phyloP scores from a whole-genome alignment of 1,284 basidiomycete genomes.

The Rhizoctonia solani region DNA sequence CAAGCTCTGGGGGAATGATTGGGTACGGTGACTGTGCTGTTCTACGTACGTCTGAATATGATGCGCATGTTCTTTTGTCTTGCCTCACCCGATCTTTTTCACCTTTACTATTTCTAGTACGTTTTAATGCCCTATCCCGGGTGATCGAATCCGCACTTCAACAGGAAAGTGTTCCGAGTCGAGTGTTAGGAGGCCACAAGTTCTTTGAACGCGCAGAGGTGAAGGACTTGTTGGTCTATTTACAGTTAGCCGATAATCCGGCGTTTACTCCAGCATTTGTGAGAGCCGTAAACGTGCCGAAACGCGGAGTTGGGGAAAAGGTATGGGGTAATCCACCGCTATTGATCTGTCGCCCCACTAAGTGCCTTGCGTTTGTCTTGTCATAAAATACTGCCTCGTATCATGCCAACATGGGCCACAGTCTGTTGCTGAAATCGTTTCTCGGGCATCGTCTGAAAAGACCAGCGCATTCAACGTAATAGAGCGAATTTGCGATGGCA shows the following conservation, averaged over 20 bases:
- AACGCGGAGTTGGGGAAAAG: constrained; percentile 81
- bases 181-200: constrained; percentile 79
- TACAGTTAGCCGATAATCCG: constrained; percentile 85
- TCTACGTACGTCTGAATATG: constrained; percentile 58
- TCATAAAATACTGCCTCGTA: not conserved
- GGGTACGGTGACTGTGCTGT: constrained; percentile 79
- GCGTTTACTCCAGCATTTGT: constrained; percentile 74
- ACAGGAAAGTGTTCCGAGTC: constrained; percentile 74
- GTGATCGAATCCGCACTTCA: constrained; percentile 78
- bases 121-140: constrained; percentile 83
- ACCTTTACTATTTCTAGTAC: constrained; percentile 53
- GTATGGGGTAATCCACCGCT: constrained; percentile 48
- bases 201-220: constrained; percentile 89
- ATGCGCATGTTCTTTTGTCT: no score
- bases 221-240: constrained; percentile 86
- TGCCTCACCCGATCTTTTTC: not conserved
- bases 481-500: constrained; percentile 63
- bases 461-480: constrained; percentile 64
- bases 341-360: not conserved
- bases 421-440: constrained; percentile 64
- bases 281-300: constrained; percentile 74
- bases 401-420: constrained; percentile 41
- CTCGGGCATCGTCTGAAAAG: constrained; percentile 57
- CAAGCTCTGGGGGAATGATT: constrained; percentile 73
- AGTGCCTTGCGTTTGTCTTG: not conserved